phyloP scores from a whole-genome alignment of 139 green algal genomes.

The Pleodorina starrii region DNA sequence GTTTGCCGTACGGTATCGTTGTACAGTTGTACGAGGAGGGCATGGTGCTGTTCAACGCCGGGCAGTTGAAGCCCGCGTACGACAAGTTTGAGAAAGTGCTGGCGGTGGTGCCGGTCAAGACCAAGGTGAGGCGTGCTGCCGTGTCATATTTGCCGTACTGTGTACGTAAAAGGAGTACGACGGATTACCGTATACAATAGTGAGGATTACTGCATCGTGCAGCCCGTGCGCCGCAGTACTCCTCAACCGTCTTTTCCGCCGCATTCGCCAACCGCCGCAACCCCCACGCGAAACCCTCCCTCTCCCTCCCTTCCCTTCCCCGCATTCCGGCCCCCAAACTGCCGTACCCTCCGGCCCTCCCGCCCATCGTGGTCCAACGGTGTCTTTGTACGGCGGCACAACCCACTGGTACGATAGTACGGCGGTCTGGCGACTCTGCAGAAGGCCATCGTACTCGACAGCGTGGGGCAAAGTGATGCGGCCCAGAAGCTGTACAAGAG shows the following conservation, averaged over 20 bases:
- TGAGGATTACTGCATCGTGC: too few species aligned
- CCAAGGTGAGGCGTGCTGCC: conserved; percentile 19
- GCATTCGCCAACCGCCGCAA: too few species aligned
- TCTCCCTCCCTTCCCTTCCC: too few species aligned
- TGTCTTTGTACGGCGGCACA: not conserved
- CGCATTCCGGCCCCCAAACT: too few species aligned
- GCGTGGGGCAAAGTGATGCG: conserved; percentile 70
- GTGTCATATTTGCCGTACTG: not conserved
- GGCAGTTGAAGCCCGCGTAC: conserved; percentile 54
- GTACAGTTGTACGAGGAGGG: conserved; percentile 47
- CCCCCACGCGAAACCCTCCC: too few species aligned
- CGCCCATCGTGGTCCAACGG: too few species aligned
- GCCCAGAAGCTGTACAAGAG: conserved; percentile 79
- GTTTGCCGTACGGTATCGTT: not conserved
- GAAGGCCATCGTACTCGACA: conserved; percentile 90
- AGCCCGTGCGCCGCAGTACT: too few species aligned
- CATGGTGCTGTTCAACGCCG: conserved; percentile 55
- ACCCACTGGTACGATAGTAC: conserved; percentile 33
- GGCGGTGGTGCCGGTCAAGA: conserved; percentile 58
- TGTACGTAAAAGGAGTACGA: not conserved
- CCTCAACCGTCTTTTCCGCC: too few species aligned
- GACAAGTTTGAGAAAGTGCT: conserved; percentile 61
- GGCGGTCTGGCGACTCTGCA: conserved; percentile 83
- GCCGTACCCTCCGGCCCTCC: too few species aligned
- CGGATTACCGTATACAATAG: too few species aligned